Percentiles rank a stretch among this genome's conserved stretches.
These are phyloP conservation scores for Leccinum olivaceopallidum DNA, from an alignment of 768 basidiomycete genomes.

Conservation along the genomic window DNA sequence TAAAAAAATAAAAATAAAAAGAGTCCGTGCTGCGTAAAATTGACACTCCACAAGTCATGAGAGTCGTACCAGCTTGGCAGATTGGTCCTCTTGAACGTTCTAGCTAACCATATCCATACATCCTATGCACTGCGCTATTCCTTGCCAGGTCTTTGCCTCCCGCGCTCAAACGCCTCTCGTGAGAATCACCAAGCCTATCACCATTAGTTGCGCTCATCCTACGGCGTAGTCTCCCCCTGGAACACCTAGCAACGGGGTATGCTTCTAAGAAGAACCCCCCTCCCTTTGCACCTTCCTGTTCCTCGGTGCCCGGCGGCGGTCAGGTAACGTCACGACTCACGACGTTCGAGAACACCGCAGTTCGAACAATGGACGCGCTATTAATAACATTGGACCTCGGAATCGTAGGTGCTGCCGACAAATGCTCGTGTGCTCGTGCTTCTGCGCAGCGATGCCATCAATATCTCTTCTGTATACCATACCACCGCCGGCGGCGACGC, in stretches of 20 bases:
- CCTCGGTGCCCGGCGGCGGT: not conserved
- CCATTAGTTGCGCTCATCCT: not conserved
- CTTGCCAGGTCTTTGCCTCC: not conserved
- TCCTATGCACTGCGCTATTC: not conserved
- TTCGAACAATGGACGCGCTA: not conserved
- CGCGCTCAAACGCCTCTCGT: not conserved
- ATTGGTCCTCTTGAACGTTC: not conserved
- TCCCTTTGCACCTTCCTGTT: not conserved
- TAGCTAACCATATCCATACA: not conserved
- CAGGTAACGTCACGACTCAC: not conserved
- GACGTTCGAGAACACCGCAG: not conserved
- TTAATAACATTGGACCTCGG: not conserved
- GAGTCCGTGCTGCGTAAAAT: not conserved
- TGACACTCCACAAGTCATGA: too few species aligned
- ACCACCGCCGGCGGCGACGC: not conserved
- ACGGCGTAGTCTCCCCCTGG: not conserved
- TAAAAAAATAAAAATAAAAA: not conserved
- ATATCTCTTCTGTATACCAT: not conserved
- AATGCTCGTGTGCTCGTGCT: not conserved
- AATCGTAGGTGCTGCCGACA: not conserved
- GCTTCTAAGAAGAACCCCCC: not conserved
- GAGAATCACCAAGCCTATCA: not conserved
- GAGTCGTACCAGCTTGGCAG: not conserved
- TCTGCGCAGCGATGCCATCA: not conserved
- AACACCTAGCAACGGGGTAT: conserved; percentile 1